phyloP scores from a whole-genome alignment of 495 filamentous ascomycete genomes.

The Neurospora terricola region DNA sequence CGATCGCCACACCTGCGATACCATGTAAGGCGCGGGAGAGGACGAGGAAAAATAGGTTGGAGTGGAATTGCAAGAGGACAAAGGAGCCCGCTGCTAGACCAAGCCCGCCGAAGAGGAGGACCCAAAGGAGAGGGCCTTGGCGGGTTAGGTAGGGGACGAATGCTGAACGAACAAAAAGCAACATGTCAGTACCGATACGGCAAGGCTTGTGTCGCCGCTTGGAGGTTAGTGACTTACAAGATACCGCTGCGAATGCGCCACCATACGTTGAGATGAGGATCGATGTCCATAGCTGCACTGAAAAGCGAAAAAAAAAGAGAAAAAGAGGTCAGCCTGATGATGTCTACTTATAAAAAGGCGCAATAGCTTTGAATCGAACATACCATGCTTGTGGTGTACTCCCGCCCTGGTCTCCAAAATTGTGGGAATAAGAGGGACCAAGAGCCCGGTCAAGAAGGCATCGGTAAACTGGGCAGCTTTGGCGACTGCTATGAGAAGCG shows the following conservation, averaged over 20 bases:
- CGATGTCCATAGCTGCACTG: slow-evolving; percentile 21
- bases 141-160: slow-evolving; percentile 14
- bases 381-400: slow-evolving; percentile 14
- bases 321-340: not conserved
- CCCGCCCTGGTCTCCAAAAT: slow-evolving; percentile 9
- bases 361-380: not conserved
- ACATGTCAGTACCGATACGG: not conserved
- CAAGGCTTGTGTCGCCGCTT: not conserved
- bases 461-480: not conserved
- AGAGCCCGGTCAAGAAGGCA: not conserved
- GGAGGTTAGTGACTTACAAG: slow-evolving; percentile 12
- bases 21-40: slow-evolving; percentile 19
- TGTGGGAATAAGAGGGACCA: slow-evolving; percentile 18
- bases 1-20: slow-evolving; percentile 11
- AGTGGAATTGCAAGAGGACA: slow-evolving; percentile 13
- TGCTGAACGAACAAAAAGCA: slow-evolving; percentile 5
- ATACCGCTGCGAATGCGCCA: slow-evolving; percentile 16
- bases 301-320: not conserved
- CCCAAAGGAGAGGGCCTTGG: slow-evolving; percentile 4
- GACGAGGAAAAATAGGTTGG: slow-evolving; percentile 8
- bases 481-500: not conserved
- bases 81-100: slow-evolving; percentile 10
- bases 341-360: not conserved
- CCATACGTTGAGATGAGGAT: slow-evolving; percentile 20
- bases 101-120: slow-evolving; percentile 11